Evolutionary conservation across 2,329 filamentous ascomycete genomes (phyloP), one percentile per base, ranked within the genome.

Genomic region (Pseudocercospora musae): DNA sequence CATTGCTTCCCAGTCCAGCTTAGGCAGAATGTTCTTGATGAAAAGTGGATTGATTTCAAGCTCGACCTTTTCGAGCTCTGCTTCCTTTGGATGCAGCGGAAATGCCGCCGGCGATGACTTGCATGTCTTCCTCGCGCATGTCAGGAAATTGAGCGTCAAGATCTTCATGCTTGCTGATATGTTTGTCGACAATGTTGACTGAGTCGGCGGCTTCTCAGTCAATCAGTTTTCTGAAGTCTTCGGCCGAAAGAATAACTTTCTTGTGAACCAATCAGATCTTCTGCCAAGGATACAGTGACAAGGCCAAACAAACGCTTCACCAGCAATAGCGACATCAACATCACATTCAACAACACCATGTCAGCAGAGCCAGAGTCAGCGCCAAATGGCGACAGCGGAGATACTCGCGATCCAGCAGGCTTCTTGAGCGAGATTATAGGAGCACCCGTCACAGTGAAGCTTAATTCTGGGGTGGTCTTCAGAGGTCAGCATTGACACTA

Each of bases 391-490:
- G 62, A 58, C 21, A 54, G 44, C 3, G 63, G 62, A 18, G 91
- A 95, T 78, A 90, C 91, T 66, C 94, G 92, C 77, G 95, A 99
- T 77, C 95, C 95, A 3, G 96, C 93, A 11, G 88, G 90, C 69
- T 99, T 99, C 78, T 83, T 99, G 63, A 88, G 90, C 77, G 92
- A 96, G 75, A 96, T 99, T 75, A 96, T 96, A 73, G 93, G 94
- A 64, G 91, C 92, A 67, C 87, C 92, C 40, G 95, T 99, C 69
- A 96, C 92, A 1, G 94, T 99, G 69, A 98, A 98, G 81, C 85
- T 99, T 70, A 99, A 99, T 80, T 97, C 93, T n/a, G 95, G 95
- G 59, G 92, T 97, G 64, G 88, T 98, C 66, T 99, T 97, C 84
- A 97, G 95, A 85, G 95, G 94, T 94, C 72, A 42, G 69, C 56